phyloP scores from a whole-genome alignment of 1,284 basidiomycete species.

The Erythrobasidium hasegawianum region DNA sequence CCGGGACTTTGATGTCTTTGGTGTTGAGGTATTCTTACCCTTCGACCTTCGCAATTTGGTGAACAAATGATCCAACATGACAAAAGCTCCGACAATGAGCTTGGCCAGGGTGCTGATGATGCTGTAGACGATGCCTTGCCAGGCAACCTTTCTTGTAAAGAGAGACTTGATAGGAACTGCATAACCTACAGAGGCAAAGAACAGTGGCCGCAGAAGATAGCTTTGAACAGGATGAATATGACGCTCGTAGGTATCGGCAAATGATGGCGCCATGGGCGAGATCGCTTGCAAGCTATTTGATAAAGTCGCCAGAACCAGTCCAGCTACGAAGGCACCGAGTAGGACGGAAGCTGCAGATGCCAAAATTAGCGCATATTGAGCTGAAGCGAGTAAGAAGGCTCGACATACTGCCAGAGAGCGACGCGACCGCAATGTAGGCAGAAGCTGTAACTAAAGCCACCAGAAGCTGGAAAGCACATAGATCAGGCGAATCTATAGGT shows the following conservation, averaged over 20 bases:
- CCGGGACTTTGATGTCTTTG: not conserved
- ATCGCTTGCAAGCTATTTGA: not conserved
- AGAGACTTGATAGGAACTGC: constrained; percentile 57
- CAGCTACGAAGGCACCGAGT: constrained; percentile 54
- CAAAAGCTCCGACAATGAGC: constrained; percentile 48
- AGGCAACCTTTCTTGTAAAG: constrained; percentile 54
- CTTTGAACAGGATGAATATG: constrained; percentile 49
- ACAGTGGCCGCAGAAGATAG: constrained; percentile 55
- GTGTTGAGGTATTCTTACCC: not conserved
- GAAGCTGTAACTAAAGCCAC: constrained; percentile 34
- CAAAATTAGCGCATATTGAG: no score
- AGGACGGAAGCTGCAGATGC: constrained; percentile 53
- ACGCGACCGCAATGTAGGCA: constrained; percentile 23
- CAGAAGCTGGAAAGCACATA: constrained; percentile 35
- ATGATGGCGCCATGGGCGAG: constrained; percentile 10
- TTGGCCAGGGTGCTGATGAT: constrained; percentile 57
- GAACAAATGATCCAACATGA: not conserved
- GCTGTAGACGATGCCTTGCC: constrained; percentile 56
- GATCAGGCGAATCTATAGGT: constrained; percentile 3
- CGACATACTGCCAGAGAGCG: constrained; percentile 25
- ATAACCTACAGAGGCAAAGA: constrained; percentile 59
- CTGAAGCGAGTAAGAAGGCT: no score
- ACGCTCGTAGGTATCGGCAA: constrained; percentile 46
- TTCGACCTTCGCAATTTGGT: not conserved
- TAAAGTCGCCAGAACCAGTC: constrained; percentile 46